A percentile compares a stretch with the other conserved stretches of the same genome.
Conservation (phyloP, 805 yeast genomes). For the Metschnikowia baotianmanensis region DNA sequence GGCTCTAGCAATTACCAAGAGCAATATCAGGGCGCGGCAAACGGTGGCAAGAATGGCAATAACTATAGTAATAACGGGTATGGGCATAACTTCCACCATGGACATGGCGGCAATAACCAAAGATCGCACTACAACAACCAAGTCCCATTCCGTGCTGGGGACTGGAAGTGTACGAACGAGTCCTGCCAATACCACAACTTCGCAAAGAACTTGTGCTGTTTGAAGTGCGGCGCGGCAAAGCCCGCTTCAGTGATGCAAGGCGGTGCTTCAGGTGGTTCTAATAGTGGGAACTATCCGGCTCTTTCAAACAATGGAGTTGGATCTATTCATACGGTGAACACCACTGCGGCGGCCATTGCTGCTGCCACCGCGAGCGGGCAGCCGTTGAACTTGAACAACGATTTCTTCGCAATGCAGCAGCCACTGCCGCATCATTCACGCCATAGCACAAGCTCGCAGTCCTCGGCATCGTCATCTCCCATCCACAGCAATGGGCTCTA, state of each 20-base stretch:
- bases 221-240: slow-evolving; percentile 82
- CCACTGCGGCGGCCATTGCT: slow-evolving; percentile 47
- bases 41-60: slow-evolving; percentile 17
- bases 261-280: not conserved
- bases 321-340: slow-evolving; percentile 34
- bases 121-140: slow-evolving; percentile 35
- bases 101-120: slow-evolving; percentile 15
- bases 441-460: slow-evolving; percentile 8
- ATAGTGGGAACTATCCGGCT: slow-evolving; percentile 4
- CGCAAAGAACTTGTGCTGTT: slow-evolving; percentile 83
- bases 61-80: slow-evolving; percentile 7
- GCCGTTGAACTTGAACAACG: slow-evolving; percentile 37
- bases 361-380: slow-evolving; percentile 49
- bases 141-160: slow-evolving; percentile 96
- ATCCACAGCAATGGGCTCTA: slow-evolving; percentile 16
- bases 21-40: slow-evolving; percentile 11
- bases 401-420: slow-evolving; percentile 33
- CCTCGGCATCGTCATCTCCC: slow-evolving; percentile 13
- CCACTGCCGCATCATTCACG: slow-evolving; percentile 30
- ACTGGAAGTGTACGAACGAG: slow-evolving; percentile 86
- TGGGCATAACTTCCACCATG: slow-evolving; percentile 17
- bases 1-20: slow-evolving; percentile 13
- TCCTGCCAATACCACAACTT: slow-evolving; percentile 85
- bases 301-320: slow-evolving; percentile 3
- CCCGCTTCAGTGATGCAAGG: slow-evolving; percentile 29